Evolutionary conservation across 257 asterid species (phyloP).

Genomic region (Solanum rostratum): DNA sequence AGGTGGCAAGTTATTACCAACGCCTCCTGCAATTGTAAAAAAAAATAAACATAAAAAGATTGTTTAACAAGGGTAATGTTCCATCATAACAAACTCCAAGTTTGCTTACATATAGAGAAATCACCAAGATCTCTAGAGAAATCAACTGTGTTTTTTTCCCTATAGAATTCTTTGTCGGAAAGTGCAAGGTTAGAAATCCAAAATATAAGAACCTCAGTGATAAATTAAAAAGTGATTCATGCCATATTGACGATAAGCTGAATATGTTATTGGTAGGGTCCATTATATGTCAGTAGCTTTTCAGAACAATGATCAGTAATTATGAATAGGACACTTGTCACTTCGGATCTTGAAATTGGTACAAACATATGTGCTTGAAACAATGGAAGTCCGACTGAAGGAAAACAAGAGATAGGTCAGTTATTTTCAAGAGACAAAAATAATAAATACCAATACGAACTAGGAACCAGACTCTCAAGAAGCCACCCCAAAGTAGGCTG

Average conservation of each 20-base stretch:
- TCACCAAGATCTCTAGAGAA: neutral
- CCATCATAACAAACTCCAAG: neutral
- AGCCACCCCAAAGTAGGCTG: neutral
- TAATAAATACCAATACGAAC: neutral
- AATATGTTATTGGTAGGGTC: neutral
- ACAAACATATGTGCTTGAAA: neutral
- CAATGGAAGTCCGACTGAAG: neutral
- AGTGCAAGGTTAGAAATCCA: neutral
- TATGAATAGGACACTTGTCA: neutral
- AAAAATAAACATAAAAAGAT: neutral
- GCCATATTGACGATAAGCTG: neutral
- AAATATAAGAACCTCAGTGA: neutral
- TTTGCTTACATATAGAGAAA: neutral
- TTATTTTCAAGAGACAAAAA: neutral
- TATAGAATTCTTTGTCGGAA: neutral
- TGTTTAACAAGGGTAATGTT: neutral
- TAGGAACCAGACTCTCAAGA: neutral
- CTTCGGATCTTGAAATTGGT: neutral
- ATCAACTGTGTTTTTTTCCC: neutral
- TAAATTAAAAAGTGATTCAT: neutral
- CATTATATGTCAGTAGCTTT: neutral
- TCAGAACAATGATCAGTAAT: neutral
- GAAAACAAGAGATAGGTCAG: neutral
- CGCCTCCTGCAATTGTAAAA: slow-evolving; percentile 40
- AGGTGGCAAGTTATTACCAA: slow-evolving; percentile 42